Base-by-base conservation (phyloP, 352 stramenopile genomes). In the Pythium diclinum region DNA sequence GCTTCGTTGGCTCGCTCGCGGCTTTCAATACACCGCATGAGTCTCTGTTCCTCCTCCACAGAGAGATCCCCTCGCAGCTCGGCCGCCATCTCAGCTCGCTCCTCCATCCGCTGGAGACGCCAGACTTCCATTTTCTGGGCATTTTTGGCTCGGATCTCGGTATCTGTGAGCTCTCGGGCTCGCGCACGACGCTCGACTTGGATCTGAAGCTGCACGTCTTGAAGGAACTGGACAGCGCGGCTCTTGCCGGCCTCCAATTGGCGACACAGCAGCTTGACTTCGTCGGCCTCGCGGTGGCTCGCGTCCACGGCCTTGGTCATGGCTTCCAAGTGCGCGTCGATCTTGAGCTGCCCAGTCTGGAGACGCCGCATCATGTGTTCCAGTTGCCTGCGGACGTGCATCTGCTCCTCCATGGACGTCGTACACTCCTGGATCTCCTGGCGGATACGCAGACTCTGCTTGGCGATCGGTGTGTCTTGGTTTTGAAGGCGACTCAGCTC, bases 281-380 rank as follows among this genome's bases (percentile, higher is more conserved):
- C 83, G 53, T 91, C 81, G 1, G 71, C 69, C 61, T 94, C 85
- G 14, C 73, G 73, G 17, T 78, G 67, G 34, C 85, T 94, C 9
- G 71, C 75, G n/a, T 89, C 75, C 6, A 92, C 82, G 4, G 83
- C 76, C 53, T 80, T 69, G 8, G 79, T 63, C 82, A 94, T 92
- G 10, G 77, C 78, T 8, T 78, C 68, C 16, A 94, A 67, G 30
- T 94, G 85, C 17, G 80, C 64, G 34, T 92, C 77, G 14, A 92
- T 80, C 25, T 82, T 81, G 28, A 92, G 65, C 34, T 92, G 84
- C 0, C 79, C 86, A 3, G 80, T 90, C 66, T 92, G 82, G 6
- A 94, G 71, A 0, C 85, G 80, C 11, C 84, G 78, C 48, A 91
- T 78, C 85, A 94, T 92, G 76, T 92, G 85, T 67, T 92, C 83